These are phyloP conservation scores for Metschnikowia borealis DNA, from an alignment of 805 yeast species.

Conservation along the genomic window DNA sequence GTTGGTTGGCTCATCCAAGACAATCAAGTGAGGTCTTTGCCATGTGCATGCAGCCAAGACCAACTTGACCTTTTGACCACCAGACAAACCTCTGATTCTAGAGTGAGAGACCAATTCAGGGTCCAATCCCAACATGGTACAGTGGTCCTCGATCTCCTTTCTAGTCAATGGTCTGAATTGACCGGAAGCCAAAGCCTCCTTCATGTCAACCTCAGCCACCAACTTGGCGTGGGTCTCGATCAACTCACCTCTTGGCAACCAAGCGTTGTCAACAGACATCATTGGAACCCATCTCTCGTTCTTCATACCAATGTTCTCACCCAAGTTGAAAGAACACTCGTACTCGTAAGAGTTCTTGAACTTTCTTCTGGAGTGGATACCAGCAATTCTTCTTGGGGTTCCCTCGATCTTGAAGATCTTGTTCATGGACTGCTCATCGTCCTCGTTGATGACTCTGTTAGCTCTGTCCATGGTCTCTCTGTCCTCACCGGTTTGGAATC, in stretches of 20 bases:
- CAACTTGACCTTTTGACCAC: conserved; percentile 99
- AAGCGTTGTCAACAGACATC: conserved; percentile 99
- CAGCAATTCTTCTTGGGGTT: conserved; percentile 95
- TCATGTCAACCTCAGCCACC: conserved; percentile 99
- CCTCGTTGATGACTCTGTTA: conserved; percentile 95
- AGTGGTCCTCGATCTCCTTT: conserved; percentile 99
- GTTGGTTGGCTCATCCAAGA: conserved; percentile 99
- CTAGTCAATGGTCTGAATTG: conserved; percentile 99
- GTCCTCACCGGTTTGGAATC: conserved; percentile 99
- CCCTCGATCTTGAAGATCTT: conserved; percentile 99
- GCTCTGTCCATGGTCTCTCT: conserved; percentile 99
- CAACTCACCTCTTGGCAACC: conserved; percentile 98
- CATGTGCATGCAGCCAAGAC: conserved; percentile 99
- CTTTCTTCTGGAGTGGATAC: conserved; percentile 95
- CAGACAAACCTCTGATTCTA: conserved; percentile 99
- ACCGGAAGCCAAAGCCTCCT: conserved; percentile 99
- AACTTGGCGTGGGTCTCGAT: conserved; percentile 95
- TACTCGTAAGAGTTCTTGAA: conserved; percentile 99
- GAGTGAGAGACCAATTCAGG: conserved; percentile 99
- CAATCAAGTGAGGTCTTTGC: conserved; percentile 99
- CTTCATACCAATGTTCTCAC: conserved; percentile 99
- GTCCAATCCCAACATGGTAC: conserved; percentile 97
- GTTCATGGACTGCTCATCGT: conserved; percentile 98
- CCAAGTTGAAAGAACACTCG: conserved; percentile 95
- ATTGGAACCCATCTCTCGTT: conserved; percentile 99